phyloP scores from a whole-genome alignment of 139 green algal species.

The Coelastrella sp. region DNA sequence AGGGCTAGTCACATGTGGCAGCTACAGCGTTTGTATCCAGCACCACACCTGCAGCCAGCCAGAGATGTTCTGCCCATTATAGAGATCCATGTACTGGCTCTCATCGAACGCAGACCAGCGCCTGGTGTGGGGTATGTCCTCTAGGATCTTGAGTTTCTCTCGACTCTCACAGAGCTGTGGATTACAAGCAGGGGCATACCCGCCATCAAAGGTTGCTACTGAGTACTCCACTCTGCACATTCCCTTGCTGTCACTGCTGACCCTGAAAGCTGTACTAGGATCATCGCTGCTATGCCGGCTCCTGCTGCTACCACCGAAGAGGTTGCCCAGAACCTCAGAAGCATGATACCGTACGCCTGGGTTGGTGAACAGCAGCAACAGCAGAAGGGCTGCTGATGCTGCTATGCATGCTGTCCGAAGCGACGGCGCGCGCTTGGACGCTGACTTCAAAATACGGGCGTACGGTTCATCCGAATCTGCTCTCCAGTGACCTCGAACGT shows the following conservation, averaged over 20 bases:
- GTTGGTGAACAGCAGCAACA: not conserved
- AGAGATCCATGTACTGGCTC: slow-evolving; percentile 2
- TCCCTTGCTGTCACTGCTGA: not conserved
- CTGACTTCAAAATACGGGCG: not conserved
- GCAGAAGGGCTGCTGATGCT: not conserved
- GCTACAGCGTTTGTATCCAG: too few species aligned
- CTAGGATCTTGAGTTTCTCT: not conserved
- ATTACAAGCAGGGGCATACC: not conserved
- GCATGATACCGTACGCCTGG: not conserved
- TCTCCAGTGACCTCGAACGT: not conserved
- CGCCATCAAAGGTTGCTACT: not conserved
- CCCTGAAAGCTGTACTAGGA: not conserved
- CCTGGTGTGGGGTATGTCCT: not conserved
- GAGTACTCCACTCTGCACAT: slow-evolving; percentile 28
- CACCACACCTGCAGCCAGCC: slow-evolving; percentile 31
- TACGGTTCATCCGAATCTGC: not conserved
- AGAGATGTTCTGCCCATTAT: not conserved
- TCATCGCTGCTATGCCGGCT: not conserved
- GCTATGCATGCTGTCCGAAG: not conserved
- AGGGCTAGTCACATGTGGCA: too few species aligned
- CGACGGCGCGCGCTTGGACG: not conserved
- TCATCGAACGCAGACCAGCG: slow-evolving; percentile 23
- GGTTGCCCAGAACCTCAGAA: not conserved
- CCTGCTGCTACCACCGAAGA: not conserved
- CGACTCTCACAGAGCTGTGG: not conserved